These are phyloP conservation scores for Gaultheria prostrata DNA, from an alignment of 148 eudicot genomes.

Conservation along the genomic window DNA sequence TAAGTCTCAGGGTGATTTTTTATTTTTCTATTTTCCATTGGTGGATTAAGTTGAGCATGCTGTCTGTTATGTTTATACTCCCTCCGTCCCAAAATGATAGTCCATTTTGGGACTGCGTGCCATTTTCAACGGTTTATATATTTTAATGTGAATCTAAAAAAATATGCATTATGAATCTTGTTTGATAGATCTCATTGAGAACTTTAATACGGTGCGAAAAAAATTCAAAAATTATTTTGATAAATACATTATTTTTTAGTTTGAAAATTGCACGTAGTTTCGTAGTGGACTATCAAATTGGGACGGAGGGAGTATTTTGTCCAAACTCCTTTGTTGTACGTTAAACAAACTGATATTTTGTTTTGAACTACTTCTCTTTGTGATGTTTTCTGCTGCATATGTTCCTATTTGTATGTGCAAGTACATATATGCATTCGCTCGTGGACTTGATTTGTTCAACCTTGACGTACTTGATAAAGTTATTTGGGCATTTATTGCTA, in stretches of 20 bases:
- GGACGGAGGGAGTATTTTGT: too few species aligned
- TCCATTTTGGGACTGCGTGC: too few species aligned
- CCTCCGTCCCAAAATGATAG: too few species aligned
- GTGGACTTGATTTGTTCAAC: neutral
- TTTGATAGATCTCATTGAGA: too few species aligned
- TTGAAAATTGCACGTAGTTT: too few species aligned
- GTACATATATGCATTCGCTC: neutral
- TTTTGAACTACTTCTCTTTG: neutral
- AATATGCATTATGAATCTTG: too few species aligned
- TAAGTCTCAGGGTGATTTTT: neutral
- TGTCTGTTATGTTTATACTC: constrained; percentile 5
- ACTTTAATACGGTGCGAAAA: too few species aligned
- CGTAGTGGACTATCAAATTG: too few species aligned
- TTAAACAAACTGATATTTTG: constrained; percentile 4
- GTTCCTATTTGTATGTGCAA: neutral
- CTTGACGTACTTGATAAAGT: constrained; percentile 9
- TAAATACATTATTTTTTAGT: too few species aligned
- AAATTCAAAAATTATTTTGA: too few species aligned
- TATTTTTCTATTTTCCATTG: neutral
- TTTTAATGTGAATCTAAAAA: too few species aligned
- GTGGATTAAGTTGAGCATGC: neutral
- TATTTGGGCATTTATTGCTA: neutral
- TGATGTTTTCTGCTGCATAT: neutral
- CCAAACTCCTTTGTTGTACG: neutral
- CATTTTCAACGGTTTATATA: too few species aligned